These are phyloP conservation scores for Chenopodium berlandieri DNA, from an alignment of 148 eudicot species.

Conservation along the genomic window DNA sequence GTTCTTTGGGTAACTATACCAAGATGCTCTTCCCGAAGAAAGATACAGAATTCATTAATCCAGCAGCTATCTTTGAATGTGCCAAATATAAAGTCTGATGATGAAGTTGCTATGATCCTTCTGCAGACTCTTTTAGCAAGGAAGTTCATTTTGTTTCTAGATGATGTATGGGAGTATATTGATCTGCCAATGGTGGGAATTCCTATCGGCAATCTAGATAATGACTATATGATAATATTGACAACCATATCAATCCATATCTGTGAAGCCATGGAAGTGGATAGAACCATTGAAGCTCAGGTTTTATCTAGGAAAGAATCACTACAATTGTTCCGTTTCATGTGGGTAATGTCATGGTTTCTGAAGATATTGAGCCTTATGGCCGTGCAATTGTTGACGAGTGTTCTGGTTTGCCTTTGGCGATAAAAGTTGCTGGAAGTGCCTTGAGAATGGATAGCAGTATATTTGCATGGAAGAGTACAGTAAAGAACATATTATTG, in stretches of 20 bases:
- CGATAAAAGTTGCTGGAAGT: slow-evolving; percentile 17
- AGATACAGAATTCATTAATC: slow-evolving; percentile 14
- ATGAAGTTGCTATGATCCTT: slow-evolving; percentile 19
- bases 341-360: slow-evolving; percentile 21
- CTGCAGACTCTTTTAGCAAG: background rate
- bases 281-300: slow-evolving; percentile 2
- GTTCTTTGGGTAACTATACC: slow-evolving; percentile 17
- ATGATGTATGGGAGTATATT: slow-evolving; percentile 20
- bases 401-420: slow-evolving; percentile 26
- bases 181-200: slow-evolving; percentile 20
- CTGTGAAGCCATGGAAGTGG: slow-evolving; percentile 16
- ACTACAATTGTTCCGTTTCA: slow-evolving; percentile 15
- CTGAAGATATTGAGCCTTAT: slow-evolving; percentile 15
- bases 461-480: slow-evolving; percentile 9
- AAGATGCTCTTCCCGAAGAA: slow-evolving; percentile 12
- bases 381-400: slow-evolving; percentile 16
- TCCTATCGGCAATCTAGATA: slow-evolving; percentile 3
- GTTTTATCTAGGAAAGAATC: slow-evolving; percentile 16
- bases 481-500: slow-evolving; percentile 8
- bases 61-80: slow-evolving; percentile 14
- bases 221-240: slow-evolving; percentile 11
- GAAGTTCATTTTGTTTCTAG: slow-evolving; percentile 20
- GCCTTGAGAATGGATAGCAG: slow-evolving; percentile 15
- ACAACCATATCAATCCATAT: background rate
- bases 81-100: slow-evolving; percentile 10